Evolutionary conservation across 1,284 basidiomycete genomes (phyloP).

Genomic region (Chalciporus sp.): DNA sequence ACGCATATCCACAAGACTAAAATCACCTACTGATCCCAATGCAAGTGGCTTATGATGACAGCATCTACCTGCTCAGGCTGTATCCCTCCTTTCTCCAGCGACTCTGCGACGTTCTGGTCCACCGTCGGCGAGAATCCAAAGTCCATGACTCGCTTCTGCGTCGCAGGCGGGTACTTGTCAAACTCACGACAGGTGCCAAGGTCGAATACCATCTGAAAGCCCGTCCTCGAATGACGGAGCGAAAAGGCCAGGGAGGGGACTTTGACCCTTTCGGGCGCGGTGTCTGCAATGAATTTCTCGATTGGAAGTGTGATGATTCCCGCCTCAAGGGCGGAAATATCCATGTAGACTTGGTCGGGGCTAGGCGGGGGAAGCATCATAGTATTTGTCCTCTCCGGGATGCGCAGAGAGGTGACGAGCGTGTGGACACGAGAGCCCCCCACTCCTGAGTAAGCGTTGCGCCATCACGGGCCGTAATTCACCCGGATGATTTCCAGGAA

Average conservation of each 20-base stretch:
- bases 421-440: too few species aligned
- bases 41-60: slow-evolving; percentile 54
- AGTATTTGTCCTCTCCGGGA: slow-evolving; percentile 2
- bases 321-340: slow-evolving; percentile 54
- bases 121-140: slow-evolving; percentile 35
- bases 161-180: slow-evolving; percentile 42
- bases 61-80: slow-evolving; percentile 42
- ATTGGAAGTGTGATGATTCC: slow-evolving; percentile 42
- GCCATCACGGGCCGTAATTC: too few species aligned
- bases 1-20: slow-evolving; percentile 27
- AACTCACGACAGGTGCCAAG: slow-evolving; percentile 53
- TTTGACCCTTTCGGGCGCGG: slow-evolving; percentile 24
- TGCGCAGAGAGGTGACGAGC: background rate
- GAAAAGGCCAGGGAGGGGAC: slow-evolving; percentile 53
- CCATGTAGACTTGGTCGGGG: slow-evolving; percentile 44
- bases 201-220: slow-evolving; percentile 51
- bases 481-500: too few species aligned
- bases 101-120: slow-evolving; percentile 48
- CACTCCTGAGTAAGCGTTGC: too few species aligned
- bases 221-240: slow-evolving; percentile 45
- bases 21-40: slow-evolving; percentile 41
- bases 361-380: slow-evolving; percentile 9
- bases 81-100: slow-evolving; percentile 50
- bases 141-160: slow-evolving; percentile 26
- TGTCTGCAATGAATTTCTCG: slow-evolving; percentile 42